Evolutionary conservation across 495 filamentous ascomycete species (phyloP).

Genomic region (Elasticomyces elasticus): DNA sequence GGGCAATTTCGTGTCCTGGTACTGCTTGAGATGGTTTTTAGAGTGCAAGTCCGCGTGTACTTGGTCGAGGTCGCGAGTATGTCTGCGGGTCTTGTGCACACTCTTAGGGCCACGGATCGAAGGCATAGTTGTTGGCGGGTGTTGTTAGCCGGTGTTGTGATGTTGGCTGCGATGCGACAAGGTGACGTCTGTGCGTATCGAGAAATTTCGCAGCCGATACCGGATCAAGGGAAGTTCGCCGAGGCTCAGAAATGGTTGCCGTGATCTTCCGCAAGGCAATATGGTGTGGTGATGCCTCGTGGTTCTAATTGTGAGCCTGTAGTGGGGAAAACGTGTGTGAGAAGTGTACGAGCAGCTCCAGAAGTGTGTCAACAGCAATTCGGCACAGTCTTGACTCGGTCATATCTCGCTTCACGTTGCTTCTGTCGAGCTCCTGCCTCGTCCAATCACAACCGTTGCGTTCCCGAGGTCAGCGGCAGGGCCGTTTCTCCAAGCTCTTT

Average conservation of each 20-base stretch:
- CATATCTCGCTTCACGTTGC: background rate
- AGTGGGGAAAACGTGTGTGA: background rate
- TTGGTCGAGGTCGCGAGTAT: constrained; percentile 70
- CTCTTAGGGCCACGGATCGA: constrained; percentile 32
- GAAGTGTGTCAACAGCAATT: background rate
- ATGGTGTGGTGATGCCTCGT: too few relatives aligned
- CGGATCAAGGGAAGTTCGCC: background rate
- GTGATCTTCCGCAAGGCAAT: too few relatives aligned
- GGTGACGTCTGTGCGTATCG: background rate
- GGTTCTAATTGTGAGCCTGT: background rate
- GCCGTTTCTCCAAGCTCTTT: background rate
- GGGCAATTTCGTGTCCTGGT: constrained; percentile 64
- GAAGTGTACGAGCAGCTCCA: background rate
- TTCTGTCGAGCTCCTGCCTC: background rate
- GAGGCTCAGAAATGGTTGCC: background rate
- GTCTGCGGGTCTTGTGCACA: constrained; percentile 51
- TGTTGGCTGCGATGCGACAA: background rate
- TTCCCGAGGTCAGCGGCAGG: background rate
- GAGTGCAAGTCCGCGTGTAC: constrained; percentile 67
- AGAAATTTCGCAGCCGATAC: too few relatives aligned
- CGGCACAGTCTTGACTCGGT: background rate
- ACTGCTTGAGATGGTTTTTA: constrained; percentile 64
- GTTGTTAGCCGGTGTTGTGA: background rate
- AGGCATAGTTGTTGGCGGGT: constrained; percentile 26
- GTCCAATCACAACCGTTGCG: background rate